phyloP scores from a whole-genome alignment of 1,284 basidiomycete species.

The Inonotus obliquus region DNA sequence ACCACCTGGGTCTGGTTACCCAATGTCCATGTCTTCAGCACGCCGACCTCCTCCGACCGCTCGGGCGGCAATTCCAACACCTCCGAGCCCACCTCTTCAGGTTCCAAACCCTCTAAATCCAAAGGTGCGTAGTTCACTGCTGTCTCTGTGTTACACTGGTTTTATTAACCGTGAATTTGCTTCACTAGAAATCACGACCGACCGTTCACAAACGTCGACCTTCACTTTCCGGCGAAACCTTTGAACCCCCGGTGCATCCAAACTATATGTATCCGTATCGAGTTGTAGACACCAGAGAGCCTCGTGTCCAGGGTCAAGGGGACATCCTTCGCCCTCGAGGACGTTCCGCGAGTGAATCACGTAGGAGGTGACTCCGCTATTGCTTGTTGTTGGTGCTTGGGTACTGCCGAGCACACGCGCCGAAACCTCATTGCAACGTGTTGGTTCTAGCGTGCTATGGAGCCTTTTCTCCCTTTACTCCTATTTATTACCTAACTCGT shows the following conservation, averaged over 20 bases:
- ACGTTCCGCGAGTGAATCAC: slow-evolving; percentile 15
- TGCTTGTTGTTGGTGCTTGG: neutral
- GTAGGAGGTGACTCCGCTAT: slow-evolving; percentile 9
- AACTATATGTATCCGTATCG: neutral
- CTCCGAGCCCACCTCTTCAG: slow-evolving; percentile 9
- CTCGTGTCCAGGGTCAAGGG: slow-evolving; percentile 15
- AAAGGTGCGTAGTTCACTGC: slow-evolving; percentile 8
- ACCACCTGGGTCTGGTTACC: slow-evolving; percentile 18
- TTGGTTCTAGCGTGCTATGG: slow-evolving; percentile 1
- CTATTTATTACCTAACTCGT: slow-evolving; percentile 3
- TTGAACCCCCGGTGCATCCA: slow-evolving; percentile 12
- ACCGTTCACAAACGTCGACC: slow-evolving; percentile 17
- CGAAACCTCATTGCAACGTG: slow-evolving; percentile 2
- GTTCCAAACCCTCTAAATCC: slow-evolving; percentile 17
- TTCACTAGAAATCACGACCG: slow-evolving; percentile 15
- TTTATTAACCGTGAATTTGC: neutral
- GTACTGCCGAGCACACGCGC: neutral
- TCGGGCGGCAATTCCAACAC: slow-evolving; percentile 9
- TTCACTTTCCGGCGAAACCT: slow-evolving; percentile 16
- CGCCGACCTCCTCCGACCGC: neutral
- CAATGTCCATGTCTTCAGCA: slow-evolving; percentile 14
- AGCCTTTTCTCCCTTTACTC: neutral
- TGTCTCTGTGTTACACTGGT: neutral
- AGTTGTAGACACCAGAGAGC: neutral
- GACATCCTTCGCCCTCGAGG: slow-evolving; percentile 8